Percentiles rank a stretch among this genome's conserved stretches.
Conservation (phyloP, 768 basidiomycete genomes). For the Cystofilobasidium capitatum region DNA sequence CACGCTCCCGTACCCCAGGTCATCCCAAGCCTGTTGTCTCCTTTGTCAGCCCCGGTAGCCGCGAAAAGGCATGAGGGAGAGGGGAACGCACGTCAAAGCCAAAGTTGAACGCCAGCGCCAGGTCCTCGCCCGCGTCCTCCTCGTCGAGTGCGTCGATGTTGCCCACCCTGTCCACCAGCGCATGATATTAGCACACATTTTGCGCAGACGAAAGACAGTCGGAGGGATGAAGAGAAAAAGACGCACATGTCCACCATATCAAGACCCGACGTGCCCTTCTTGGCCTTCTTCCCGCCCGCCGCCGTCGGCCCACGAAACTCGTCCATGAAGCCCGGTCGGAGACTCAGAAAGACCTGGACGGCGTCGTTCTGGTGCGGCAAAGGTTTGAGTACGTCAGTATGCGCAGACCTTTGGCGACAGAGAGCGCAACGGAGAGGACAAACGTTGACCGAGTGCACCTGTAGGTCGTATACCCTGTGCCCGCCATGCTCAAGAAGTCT, state of each 20-base stretch:
- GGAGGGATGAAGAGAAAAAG: background rate
- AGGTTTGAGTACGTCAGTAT: background rate
- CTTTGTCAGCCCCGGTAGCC: background rate
- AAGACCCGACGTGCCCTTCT: background rate
- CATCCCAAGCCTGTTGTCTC: background rate
- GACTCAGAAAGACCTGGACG: slow-evolving; percentile 18
- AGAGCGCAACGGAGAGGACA: background rate
- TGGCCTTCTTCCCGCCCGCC: background rate
- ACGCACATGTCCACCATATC: slow-evolving; percentile 13
- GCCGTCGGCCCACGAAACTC: background rate
- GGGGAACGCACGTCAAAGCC: background rate
- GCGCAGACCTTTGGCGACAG: background rate
- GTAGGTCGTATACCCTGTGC: slow-evolving; percentile 18
- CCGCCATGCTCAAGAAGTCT: background rate
- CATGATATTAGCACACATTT: background rate
- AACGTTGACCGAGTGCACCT: slow-evolving; percentile 11
- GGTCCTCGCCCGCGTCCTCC: background rate
- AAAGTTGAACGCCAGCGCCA: background rate
- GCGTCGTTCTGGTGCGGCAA: background rate
- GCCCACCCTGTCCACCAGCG: background rate
- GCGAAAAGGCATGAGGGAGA: background rate
- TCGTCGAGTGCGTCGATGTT: background rate
- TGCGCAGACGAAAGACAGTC: background rate
- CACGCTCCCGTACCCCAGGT: slow-evolving; percentile 5
- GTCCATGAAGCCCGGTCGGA: slow-evolving; percentile 20